Base-by-base conservation (phyloP, 192 early-diverging fungal genomes). In the Backusella macrospora region DNA sequence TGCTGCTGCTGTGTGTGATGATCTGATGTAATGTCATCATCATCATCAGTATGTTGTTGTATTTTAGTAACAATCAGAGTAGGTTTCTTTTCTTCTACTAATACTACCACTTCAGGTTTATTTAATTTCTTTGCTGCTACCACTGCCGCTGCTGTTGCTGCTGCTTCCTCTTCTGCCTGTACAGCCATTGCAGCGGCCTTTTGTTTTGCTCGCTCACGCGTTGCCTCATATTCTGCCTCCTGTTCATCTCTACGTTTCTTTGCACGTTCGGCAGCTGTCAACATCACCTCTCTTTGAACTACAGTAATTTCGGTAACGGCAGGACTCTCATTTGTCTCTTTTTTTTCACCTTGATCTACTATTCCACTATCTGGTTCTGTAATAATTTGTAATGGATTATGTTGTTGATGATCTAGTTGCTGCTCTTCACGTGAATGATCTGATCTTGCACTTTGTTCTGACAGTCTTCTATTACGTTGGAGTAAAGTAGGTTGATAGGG, bases 221-320 rank as follows among this genome's bases (percentile, higher is more conserved):
- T 63, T 18, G 80, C 80, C 42, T 78, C 46, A 37, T 62, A 76
- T 34, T 74, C 80, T 3, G 80, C 76, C 39, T 82, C 80, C 14
- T 82, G 76, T 44, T 75, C 80, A 34, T 82, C 80, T 15, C 80
- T 39, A 39, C 80, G 76, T 43, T 78, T 78, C 42, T 78, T 78
- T 46, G 80, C 80, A 46, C 67, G 70, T 73, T 82, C 80, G 13
- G 80, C 80, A 26, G 80, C 80, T 3, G 80, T 78, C 15, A 76
- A 44, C 80, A 82, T 82, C 0, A 76, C 72, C 40, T 78, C 76
- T 16, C 74, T 49, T 66, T 81, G 79, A 26, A 66, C 79, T 1
- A 62, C 75, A 1, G 79, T 76, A 6, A 81, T 68, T 74, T 73
- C 74, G 40, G 69, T 29, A 26, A 73, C 70, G 34, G 69, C 69